A percentile compares a stretch with the other conserved stretches of the same genome.
Evolutionary conservation across 2,329 filamentous ascomycete genomes (phyloP).

Genomic region (Pseudocercospora vitis): DNA sequence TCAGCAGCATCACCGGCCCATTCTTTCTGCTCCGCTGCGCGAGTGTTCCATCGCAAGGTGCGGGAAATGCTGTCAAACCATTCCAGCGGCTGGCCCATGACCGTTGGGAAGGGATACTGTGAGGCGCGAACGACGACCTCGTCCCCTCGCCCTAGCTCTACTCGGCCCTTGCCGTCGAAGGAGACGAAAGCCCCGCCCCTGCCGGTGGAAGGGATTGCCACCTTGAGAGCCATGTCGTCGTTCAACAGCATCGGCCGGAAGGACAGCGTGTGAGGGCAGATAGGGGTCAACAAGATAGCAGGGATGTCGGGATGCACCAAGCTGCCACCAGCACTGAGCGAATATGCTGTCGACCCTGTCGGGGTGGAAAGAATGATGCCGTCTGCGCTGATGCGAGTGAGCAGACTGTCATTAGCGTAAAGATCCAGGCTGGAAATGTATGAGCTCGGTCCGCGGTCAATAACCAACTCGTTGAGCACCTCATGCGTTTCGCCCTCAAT

Average conservation of each 20-base stretch:
- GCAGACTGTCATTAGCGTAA: conserved; percentile 89
- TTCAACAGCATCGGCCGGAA: conserved; percentile 98
- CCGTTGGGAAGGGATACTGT: conserved; percentile 95
- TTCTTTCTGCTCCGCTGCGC: conserved; percentile 86
- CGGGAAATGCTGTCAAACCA: conserved; percentile 97
- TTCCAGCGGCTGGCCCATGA: conserved; percentile 83
- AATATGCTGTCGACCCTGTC: conserved; percentile 88
- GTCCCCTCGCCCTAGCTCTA: conserved; percentile 90
- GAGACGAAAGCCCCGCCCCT: conserved; percentile 94
- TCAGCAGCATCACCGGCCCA: conserved; percentile 65
- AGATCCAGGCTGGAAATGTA: conserved; percentile 97
- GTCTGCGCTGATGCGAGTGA: conserved; percentile 94
- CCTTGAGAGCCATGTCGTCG: conserved; percentile 87
- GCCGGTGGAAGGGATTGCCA: conserved; percentile 79
- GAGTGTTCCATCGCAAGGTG: conserved; percentile 91
- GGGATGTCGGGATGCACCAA: conserved; percentile 96
- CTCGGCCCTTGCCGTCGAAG: conserved; percentile 93
- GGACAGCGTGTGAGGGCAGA: conserved; percentile 93
- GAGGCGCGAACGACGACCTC: conserved; percentile 94
- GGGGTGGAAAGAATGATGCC: conserved; percentile 98
- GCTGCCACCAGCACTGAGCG: conserved; percentile 89
- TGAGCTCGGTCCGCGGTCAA: conserved; percentile 91
- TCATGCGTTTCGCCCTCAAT: conserved; percentile 95
- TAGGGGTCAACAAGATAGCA: conserved; percentile 92
- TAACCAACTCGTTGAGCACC: conserved; percentile 96